Base-by-base conservation (phyloP, 1,284 basidiomycete species). In the Stereum hirsutum region DNA sequence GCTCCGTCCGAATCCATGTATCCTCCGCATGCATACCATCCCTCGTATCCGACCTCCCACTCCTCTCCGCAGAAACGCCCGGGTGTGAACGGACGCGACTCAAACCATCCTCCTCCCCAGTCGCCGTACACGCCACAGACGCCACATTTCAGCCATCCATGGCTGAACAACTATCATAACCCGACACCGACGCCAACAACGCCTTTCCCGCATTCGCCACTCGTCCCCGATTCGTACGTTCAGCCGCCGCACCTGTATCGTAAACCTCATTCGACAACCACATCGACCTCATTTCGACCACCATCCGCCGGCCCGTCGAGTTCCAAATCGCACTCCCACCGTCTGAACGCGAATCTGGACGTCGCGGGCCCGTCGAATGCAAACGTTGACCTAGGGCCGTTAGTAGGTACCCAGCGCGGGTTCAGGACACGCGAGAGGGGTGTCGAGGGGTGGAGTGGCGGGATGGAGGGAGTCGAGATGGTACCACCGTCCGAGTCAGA, bases 371-470 rank as follows among this genome's bases (percentile, higher is more conserved):
- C 37, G 24, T 38, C 41, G 35, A 28, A 40, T 48, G 34, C 15
- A 32, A 43, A 52, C 2, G 46, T 71, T 0, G 78, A 88, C 52
- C 54, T 89, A 0, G 89, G 89, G 2, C 79, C 81, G 2, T 59
- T 89, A 21, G 63, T 90, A 1, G 87, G 86, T 12, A 58, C 64
- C 8, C 66, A 76, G 43, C 64, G 88, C 10, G 85, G 86, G 0
- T 87, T 89, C 50, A 62, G 68, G 54, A 79, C 76, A 33, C 61
- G 67, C 26, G 77, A 79, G 54, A 64, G 66, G 48, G 62, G 70
- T 1, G 69, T 69, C 4, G n/a, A n/a, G n/a, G n/a, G n/a, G n/a
- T 65, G 63, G 41, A 70, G 69, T 34, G 75, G 81, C 1, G 79
- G 81, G 0, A 66, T 82, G 60, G 68, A 70, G 6, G 79, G 81